Base-by-base conservation (phyloP, 2,329 filamentous ascomycete species). In the Dissoconium aciculare region DNA sequence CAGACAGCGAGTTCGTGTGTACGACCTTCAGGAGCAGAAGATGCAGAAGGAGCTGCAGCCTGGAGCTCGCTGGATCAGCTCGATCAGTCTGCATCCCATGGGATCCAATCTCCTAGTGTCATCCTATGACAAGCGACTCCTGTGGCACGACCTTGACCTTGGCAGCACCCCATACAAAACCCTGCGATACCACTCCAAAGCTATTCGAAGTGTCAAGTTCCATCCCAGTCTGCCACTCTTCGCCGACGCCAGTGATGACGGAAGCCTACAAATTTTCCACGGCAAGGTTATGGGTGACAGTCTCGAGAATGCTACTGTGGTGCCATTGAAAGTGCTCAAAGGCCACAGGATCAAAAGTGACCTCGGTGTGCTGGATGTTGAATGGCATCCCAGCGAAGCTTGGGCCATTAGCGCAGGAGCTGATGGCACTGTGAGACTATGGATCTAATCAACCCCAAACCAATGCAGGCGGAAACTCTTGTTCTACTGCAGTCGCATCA, bases 111-210 rank as follows among this genome's bases (percentile, higher is more conserved):
- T 98, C 33, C 81, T 95, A 36, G 82, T 94, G 8, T 84, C 85
- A 26, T 89, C 84, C 1, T 98, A 95, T 59, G 89, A 98, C 59
- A 76, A 85, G 42, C 75, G 87, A 27, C 66, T 98, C 3, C 67
- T 98, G 17, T 98, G 89, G 89, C 89, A 95, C 60, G 89, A 98
- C 58, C 68, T 95, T 32, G 89, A 98, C 44, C 71, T 98, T 19
- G 89, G 82, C 1, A 76, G 71, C 40, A 74, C 82, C 29, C 89
- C 89, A 0, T 95, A 92, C 66, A 94, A 94, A 66, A 95, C 87
- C 1, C 75, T 98, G 59, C 73, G 89, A 30, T 98, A 95, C 63
- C 89, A 98, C 60, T 63, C 72, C 38, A 81, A 92, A 57, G 89
- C 89, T 27, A 92, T 98, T 48, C 73, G 91, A 28, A 74, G 78